Percentiles rank a stretch among this genome's conserved stretches.
phyloP scores from a whole-genome alignment of 1,284 basidiomycete genomes.

The Leccinum griseonigrum region DNA sequence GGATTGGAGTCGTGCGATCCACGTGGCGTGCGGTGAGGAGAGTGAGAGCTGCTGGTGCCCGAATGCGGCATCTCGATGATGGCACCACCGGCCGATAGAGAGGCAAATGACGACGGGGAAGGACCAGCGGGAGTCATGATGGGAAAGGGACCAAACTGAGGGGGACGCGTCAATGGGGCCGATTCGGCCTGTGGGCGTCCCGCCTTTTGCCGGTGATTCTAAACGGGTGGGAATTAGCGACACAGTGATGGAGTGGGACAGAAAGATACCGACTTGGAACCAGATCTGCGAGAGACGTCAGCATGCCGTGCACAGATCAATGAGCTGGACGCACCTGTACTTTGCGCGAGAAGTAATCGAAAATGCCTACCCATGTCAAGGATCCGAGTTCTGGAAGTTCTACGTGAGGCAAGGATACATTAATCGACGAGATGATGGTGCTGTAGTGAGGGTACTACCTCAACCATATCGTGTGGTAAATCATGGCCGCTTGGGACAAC shows the following conservation, averaged over 20 bases:
- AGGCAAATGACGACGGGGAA: constrained; percentile 18
- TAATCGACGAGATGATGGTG: constrained; percentile 23
- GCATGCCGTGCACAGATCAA: constrained; percentile 15
- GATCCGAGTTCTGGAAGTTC: constrained; percentile 18
- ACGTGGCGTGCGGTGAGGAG: constrained; percentile 15
- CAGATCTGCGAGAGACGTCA: constrained; percentile 57
- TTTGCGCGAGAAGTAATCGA: constrained; percentile 46
- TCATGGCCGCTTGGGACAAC: constrained; percentile 13
- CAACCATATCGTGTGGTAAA: constrained; percentile 8
- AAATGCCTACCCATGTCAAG: constrained; percentile 18
- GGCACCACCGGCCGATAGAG: constrained; percentile 2
- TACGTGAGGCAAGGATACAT: constrained; percentile 14
- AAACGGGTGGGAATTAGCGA: constrained; percentile 18
- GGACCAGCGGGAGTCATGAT: constrained; percentile 38
- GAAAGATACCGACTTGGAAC: constrained; percentile 64
- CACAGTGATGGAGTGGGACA: constrained; percentile 4
- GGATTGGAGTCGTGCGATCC: constrained; percentile 33
- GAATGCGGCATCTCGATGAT: constrained; percentile 14
- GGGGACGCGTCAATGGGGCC: constrained; percentile 48
- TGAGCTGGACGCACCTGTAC: constrained; percentile 64
- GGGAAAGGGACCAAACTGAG: constrained; percentile 60
- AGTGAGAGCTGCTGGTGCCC: constrained; percentile 7
- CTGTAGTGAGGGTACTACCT: constrained; percentile 33
- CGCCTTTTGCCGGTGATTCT: constrained; percentile 83
- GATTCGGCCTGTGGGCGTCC: constrained; percentile 59